Base-by-base conservation (phyloP, 2,329 filamentous ascomycete genomes). In the Xylariaceae sp. region DNA sequence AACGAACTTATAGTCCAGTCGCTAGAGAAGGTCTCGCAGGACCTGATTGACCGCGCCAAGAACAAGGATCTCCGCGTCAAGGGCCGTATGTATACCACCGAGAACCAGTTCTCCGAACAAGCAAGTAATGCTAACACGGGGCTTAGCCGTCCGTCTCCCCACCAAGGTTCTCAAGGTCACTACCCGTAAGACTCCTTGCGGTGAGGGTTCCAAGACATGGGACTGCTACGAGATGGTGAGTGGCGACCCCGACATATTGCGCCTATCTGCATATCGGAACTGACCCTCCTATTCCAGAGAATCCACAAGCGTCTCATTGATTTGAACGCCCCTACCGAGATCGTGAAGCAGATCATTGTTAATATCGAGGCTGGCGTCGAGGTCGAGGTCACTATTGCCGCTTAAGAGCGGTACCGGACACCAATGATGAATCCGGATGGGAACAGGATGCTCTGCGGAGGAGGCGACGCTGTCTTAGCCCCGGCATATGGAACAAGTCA, bases 171-270 rank as follows among this genome's bases (percentile, higher is more conserved):
- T 97, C 71, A 90, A 94, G 84, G 85, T 96, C 83, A 90, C 89
- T 75, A 96, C 94, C 83, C 88, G 94, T 73, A 99, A 99, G 88
- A 97, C 94, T 65, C 94, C 94, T 76, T 94, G 89, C 80, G 94
- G 94, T 88, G 94, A 99, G 86, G 94, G 94, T 80, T 95, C 88
- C 78, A 99, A 99, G 90, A 99, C 94, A 73, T 99, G 94, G 94
- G 94, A 97, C 76, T 86, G 83, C 77, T 99, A 83, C 78, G 92
- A 99, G 87, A 95, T 99, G 91, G 55, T 58, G 9, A 55, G 55
- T 48, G 1, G 5, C 3, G 30, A 3, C 22, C 39, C 15, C 4
- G 12, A 22, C 13, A n/a, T 13, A 7, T 13, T 13, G 29, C 7
- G 21, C 2, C 19, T 5, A n/a, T 21, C 9, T 4, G 29, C n/a